A percentile compares a stretch with the other conserved stretches of the same genome.
These are phyloP conservation scores for Gloeopeniophorella convolvens DNA, from an alignment of 768 basidiomycete genomes.

Conservation along the genomic window DNA sequence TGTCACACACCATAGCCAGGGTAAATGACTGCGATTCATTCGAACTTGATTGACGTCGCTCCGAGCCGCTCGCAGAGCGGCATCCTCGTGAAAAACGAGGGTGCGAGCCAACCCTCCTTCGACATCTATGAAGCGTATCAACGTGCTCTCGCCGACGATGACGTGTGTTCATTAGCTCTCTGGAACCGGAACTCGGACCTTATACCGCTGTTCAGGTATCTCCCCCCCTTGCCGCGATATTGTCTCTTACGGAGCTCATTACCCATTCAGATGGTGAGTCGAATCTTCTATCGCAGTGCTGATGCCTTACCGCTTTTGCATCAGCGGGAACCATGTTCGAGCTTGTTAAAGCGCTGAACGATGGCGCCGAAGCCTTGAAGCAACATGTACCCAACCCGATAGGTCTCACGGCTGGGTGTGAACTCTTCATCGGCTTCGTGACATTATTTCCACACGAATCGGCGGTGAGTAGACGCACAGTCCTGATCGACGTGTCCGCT, in stretches of 20 bases:
- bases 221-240: slow-evolving; percentile 81
- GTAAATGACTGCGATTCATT: slow-evolving; percentile 10
- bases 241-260: slow-evolving; percentile 77
- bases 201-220: slow-evolving; percentile 46
- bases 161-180: slow-evolving; percentile 41
- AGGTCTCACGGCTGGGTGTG: slow-evolving; percentile 82
- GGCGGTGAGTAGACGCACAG: slow-evolving; percentile 43
- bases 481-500: slow-evolving; percentile 13
- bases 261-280: slow-evolving; percentile 65
- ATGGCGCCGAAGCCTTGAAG: slow-evolving; percentile 61
- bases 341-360: slow-evolving; percentile 75
- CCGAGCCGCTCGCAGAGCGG: not conserved
- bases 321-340: slow-evolving; percentile 91
- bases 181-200: not conserved
- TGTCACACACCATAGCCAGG: no score
- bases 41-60: slow-evolving; percentile 2
- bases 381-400: slow-evolving; percentile 67
- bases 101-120: slow-evolving; percentile 24
- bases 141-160: slow-evolving; percentile 52
- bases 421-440: slow-evolving; percentile 86
- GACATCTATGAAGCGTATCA: slow-evolving; percentile 51
- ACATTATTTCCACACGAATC: slow-evolving; percentile 79
- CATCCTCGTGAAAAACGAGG: slow-evolving; percentile 1
- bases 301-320: slow-evolving; percentile 12
- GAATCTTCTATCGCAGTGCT: not conserved